Conservation (phyloP, 2,329 filamentous ascomycete species). For the Cladophialophora chaetospira region DNA sequence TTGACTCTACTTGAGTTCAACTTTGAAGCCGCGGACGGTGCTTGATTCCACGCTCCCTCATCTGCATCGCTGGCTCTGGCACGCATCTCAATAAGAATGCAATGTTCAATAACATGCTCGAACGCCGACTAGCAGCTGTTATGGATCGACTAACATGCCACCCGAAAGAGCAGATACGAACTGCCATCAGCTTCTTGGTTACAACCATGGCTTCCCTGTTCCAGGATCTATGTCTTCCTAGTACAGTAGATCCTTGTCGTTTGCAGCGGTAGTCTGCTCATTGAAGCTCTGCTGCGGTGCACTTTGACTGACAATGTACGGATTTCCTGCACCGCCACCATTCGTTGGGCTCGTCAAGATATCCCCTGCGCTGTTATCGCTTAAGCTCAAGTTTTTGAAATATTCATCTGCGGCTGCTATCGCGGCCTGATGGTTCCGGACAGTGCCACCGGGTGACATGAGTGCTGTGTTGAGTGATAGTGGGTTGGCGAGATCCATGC, state of each 20-base stretch:
- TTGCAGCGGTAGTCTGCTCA: slow-evolving; percentile 63
- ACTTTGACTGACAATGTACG: slow-evolving; percentile 77
- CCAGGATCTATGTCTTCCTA: too few species aligned
- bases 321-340: slow-evolving; percentile 40
- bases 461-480: slow-evolving; percentile 36
- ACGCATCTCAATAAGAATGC: too few species aligned
- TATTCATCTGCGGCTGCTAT: slow-evolving; percentile 86
- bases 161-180: too few species aligned
- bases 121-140: too few species aligned
- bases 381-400: slow-evolving; percentile 74
- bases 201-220: too few species aligned
- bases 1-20: too few species aligned
- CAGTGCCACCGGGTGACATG: slow-evolving; percentile 29
- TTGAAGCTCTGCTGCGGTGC: slow-evolving; percentile 75
- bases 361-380: slow-evolving; percentile 64
- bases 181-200: too few species aligned
- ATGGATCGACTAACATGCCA: too few species aligned
- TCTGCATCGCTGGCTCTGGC: too few species aligned
- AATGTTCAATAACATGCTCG: too few species aligned
- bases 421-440: slow-evolving; percentile 62
- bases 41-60: too few species aligned
- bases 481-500: slow-evolving; percentile 20
- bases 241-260: slow-evolving; percentile 30
- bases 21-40: too few species aligned
- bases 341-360: slow-evolving; percentile 40